Evolutionary conservation across 805 yeast species (phyloP).

Genomic region (Saturnispora sanitii): DNA sequence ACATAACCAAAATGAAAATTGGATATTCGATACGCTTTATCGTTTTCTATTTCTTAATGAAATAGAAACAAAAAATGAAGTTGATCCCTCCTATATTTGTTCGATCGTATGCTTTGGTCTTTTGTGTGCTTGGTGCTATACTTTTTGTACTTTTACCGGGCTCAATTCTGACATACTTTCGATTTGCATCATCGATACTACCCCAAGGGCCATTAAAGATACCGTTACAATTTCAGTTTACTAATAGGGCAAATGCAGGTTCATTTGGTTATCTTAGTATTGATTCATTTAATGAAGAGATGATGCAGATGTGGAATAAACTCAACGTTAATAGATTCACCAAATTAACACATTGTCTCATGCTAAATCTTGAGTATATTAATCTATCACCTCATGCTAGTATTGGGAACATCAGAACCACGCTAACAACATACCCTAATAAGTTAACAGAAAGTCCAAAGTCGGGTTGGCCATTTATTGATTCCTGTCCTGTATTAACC

Average conservation of each 20-base stretch:
- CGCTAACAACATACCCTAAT: neutral
- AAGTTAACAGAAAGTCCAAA: neutral
- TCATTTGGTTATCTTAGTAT: constrained; percentile 9
- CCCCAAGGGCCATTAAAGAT: constrained; percentile 9
- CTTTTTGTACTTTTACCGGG: constrained; percentile 11
- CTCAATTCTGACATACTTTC: constrained; percentile 10
- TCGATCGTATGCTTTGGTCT: constrained; percentile 7
- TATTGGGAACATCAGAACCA: constrained; percentile 10
- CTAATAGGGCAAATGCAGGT: constrained; percentile 4
- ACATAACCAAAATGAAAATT: neutral
- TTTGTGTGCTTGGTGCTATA: constrained; percentile 3
- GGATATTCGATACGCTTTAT: neutral
- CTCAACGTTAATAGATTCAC: constrained; percentile 11
- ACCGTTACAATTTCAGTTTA: constrained; percentile 10
- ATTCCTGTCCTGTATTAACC: neutral
- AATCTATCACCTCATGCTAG: constrained; percentile 7
- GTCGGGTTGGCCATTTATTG: constrained; percentile 2
- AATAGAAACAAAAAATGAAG: constrained; percentile 3
- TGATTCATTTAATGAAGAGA: constrained; percentile 3
- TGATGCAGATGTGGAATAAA: constrained; percentile 8
- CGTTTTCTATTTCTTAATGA: neutral
- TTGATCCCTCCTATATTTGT: constrained; percentile 7
- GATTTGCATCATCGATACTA: constrained; percentile 9
- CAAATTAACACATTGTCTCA: constrained; percentile 10
- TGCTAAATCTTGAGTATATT: constrained; percentile 10